phyloP scores from a whole-genome alignment of 2,329 filamentous ascomycete genomes.

The Colletotrichum sp. region DNA sequence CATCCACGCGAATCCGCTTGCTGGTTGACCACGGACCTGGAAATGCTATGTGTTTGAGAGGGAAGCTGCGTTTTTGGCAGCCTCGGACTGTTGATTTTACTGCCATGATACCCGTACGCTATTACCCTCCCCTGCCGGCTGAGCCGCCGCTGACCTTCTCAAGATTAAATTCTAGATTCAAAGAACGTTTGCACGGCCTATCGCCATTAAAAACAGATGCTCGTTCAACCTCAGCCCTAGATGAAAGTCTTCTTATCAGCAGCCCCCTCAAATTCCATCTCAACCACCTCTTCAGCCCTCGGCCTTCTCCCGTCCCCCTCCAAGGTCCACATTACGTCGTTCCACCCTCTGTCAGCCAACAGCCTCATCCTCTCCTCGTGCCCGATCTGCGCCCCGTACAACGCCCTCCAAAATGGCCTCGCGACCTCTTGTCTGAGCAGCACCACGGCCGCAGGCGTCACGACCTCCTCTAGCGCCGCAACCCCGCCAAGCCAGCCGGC shows the following conservation, averaged over 20 bases:
- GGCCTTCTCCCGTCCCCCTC: not conserved
- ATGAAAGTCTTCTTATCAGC: not conserved
- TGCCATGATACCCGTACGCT: not conserved
- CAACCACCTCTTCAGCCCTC: not conserved
- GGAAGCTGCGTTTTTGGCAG: not conserved
- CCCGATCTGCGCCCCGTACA: not conserved
- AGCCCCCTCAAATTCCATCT: not conserved
- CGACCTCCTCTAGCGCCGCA: not conserved
- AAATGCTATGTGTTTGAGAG: not conserved
- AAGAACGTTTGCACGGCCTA: not conserved
- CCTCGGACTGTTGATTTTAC: not conserved
- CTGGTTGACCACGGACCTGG: slow-evolving; percentile 47
- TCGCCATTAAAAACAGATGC: not conserved
- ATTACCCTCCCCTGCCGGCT: not conserved
- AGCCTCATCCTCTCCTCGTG: not conserved
- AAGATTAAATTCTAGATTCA: not conserved
- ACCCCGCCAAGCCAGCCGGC: not conserved
- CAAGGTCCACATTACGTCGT: not conserved
- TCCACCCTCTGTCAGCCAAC: not conserved
- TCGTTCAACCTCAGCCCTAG: not conserved
- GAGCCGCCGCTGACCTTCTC: not conserved
- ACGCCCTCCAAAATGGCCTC: not conserved
- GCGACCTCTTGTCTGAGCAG: not conserved
- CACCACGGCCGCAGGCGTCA: not conserved
- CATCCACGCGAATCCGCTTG: slow-evolving; percentile 81